Base-by-base conservation (phyloP, 306 rosid species). In the Cucumis melo region DNA sequence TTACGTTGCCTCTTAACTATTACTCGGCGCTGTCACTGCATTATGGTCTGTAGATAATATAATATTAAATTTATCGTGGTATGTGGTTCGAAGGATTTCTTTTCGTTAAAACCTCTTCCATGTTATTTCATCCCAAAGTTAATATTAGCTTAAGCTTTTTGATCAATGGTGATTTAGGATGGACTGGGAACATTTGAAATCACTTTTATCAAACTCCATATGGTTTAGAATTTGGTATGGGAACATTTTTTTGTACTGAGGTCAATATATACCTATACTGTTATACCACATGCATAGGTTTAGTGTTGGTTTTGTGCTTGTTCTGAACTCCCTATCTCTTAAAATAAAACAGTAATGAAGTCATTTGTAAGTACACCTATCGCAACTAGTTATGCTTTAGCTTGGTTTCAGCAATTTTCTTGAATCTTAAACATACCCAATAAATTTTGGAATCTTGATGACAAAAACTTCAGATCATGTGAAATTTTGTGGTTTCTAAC, bases 311-410 rank as follows among this genome's bases (percentile, higher is more conserved):
- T n/a, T n/a, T n/a, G n/a, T n/a, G n/a, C n/a, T n/a, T n/a, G n/a
- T n/a, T n/a, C n/a, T n/a, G n/a, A n/a, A n/a, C n/a, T n/a, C n/a
- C n/a, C n/a, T n/a, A n/a, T n/a, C n/a, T n/a, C n/a, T n/a, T 65
- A 60, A 57, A 24, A 60, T 24, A n/a, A 6, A 58, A 23, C 64
- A 24, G 36, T 24, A 58, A 21, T 58, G 64, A 58, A 58, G 64
- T 58, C 5, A 58, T 11, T 58, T 58, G 24, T 58, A 24, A 20
- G 86, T 76, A 85, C 85, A 46, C 78, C 86, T 72, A 59, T 86
- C 80, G 85, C 83, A 78, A 78, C 5, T 63, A 1, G 32, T 23
- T 23, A 44, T 75, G 65, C 63, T 77, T 66, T 34, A 16, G 68
- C 54, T 80, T 74, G 27, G 27, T 36, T 64, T 64, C 8, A 64